phyloP scores from a whole-genome alignment of 1,284 basidiomycete genomes.

The Malassezia yamatoensis region DNA sequence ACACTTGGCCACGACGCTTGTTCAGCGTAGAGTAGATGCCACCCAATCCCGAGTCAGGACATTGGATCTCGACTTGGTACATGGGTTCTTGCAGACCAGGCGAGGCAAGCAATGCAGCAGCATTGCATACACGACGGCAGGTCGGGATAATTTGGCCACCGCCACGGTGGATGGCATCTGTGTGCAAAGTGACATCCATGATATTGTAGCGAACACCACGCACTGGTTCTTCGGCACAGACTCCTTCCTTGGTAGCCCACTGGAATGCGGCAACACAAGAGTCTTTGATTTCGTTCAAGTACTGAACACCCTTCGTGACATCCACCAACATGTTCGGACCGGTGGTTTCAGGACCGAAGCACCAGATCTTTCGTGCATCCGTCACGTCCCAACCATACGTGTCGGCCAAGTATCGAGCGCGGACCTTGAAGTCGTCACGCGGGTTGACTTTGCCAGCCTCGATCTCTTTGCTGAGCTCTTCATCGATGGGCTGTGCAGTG shows the following conservation, averaged over 20 bases:
- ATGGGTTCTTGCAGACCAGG: constrained; percentile 93
- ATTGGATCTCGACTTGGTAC: constrained; percentile 97
- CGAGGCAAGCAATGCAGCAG: constrained; percentile 79
- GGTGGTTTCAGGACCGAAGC: constrained; percentile 96
- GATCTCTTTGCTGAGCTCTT: constrained; percentile 87
- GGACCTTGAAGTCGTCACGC: constrained; percentile 94
- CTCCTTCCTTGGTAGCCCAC: constrained; percentile 83
- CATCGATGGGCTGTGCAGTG: constrained; percentile 83
- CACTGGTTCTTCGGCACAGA: constrained; percentile 93
- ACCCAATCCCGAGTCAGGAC: constrained; percentile 93
- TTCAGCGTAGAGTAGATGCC: constrained; percentile 91
- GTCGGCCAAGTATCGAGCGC: constrained; percentile 90
- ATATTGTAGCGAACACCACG: constrained; percentile 95
- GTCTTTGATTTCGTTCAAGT: constrained; percentile 86
- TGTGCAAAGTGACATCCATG: constrained; percentile 89
- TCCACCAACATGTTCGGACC: constrained; percentile 96
- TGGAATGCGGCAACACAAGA: constrained; percentile 98
- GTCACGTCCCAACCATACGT: constrained; percentile 98
- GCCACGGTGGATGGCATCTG: constrained; percentile 99
- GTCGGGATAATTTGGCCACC: constrained; percentile 97
- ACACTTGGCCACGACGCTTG: constrained; percentile 96
- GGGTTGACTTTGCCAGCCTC: constrained; percentile 75
- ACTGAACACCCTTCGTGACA: constrained; percentile 87
- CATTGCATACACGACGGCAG: constrained; percentile 90
- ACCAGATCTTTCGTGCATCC: constrained; percentile 99